phyloP scores from a whole-genome alignment of 305 asterid species.

The Fraxinus baroniana region DNA sequence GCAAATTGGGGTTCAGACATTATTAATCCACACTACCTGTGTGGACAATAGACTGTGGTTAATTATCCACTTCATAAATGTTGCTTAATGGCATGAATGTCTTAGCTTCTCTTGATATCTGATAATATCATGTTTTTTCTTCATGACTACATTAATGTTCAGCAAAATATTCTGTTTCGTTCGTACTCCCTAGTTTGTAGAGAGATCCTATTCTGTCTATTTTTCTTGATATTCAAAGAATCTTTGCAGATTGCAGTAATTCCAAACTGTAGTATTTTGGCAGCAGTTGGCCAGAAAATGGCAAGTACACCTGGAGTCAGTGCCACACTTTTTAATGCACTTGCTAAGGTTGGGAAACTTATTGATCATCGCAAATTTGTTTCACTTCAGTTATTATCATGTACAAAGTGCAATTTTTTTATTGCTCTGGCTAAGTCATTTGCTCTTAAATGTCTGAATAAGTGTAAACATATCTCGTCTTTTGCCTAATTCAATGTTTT shows the following conservation, averaged over 20 bases:
- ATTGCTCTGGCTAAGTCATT: background rate
- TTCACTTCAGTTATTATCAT: background rate
- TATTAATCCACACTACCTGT: background rate
- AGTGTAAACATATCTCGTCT: background rate
- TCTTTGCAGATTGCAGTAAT: conserved; percentile 73
- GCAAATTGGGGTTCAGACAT: background rate
- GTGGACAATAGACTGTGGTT: background rate
- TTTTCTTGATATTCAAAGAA: conserved; percentile 15
- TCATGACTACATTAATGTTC: background rate
- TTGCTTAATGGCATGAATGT: background rate
- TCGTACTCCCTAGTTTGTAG: conserved; percentile 4
- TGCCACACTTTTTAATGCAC: conserved; percentile 93
- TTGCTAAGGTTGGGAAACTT: conserved; percentile 70
- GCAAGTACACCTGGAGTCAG: conserved; percentile 99
- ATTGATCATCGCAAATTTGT: background rate
- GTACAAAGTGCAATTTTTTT: background rate
- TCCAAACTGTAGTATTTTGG: conserved; percentile 93
- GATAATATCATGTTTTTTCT: background rate
- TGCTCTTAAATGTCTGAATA: conserved; percentile 13
- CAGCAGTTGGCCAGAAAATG: conserved; percentile 98
- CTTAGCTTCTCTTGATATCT: background rate
- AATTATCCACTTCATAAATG: background rate
- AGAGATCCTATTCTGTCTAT: conserved; percentile 5
- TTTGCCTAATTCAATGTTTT: background rate
- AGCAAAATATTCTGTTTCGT: background rate